Evolutionary conservation across 768 basidiomycete genomes (phyloP), one percentile per base, ranked within the genome.

Genomic region (Mycena metata): DNA sequence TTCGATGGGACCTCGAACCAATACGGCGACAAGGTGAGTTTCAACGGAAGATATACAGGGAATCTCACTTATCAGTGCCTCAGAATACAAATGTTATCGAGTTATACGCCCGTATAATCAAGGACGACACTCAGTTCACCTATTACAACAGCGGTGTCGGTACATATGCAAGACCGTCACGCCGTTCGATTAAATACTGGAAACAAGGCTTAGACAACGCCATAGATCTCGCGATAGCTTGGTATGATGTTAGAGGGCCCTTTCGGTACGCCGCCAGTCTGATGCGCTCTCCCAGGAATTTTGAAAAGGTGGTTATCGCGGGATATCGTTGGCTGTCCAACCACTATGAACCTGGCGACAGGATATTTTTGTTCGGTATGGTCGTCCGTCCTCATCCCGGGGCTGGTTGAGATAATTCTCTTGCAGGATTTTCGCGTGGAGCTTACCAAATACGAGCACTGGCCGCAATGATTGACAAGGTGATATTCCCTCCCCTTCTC

Each of bases 341-440:
- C 43, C 72, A 57, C 50, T 80, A 81, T 51, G 56, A 72, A 26
- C 72, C 73, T 17, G 80, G 79, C 2, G 80, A 81, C 51, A 71
- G 69, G 5, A 80, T 82, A 61, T 81, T 74, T 62, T 72, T 81
- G 19, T 81, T 81, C 54, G 80, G 80, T 33, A n/a, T n/a, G n/a
- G n/a, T n/a, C n/a, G n/a, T n/a, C n/a, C n/a, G n/a, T n/a, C n/a
- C n/a, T n/a, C n/a, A n/a, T n/a, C n/a, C n/a, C n/a, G n/a, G n/a
- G n/a, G n/a, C n/a, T n/a, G n/a, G n/a, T n/a, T n/a, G n/a, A n/a
- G n/a, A n/a, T n/a, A n/a, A n/a, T n/a, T n/a, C n/a, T n/a, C n/a
- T n/a, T n/a, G n/a, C n/a, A n/a, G n/a, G n/a, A n/a, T 86, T 86
- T 66, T 84, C 84, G 35, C 78, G 85, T 33, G 84, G 85, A 24